Conservation (phyloP, 2,329 filamentous ascomycete genomes). For the Plectosphaerella sp. region DNA sequence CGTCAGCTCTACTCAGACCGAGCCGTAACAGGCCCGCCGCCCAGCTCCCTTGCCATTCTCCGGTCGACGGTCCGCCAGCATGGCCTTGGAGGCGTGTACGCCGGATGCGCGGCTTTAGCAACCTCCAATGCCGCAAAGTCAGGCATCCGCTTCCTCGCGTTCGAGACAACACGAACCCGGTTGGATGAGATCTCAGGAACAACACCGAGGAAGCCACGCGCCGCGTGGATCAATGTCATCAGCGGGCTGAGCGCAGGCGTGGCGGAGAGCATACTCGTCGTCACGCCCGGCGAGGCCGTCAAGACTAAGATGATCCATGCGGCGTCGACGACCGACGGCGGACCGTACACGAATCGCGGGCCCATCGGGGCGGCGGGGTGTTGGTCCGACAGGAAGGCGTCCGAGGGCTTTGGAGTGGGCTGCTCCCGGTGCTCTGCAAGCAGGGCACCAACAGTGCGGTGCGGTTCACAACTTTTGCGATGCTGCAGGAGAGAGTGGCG, state of each 20-base stretch:
- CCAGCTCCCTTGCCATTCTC: constrained; percentile 1
- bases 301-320: constrained; percentile 5
- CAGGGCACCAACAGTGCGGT: constrained; percentile 6
- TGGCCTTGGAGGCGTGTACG: background rate
- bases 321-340: background rate
- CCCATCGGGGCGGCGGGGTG: background rate
- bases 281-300: constrained; percentile 5
- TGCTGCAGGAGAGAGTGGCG: constrained; percentile 2
- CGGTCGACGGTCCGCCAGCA: background rate
- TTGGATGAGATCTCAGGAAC: background rate
- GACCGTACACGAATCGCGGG: background rate
- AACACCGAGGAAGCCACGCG: background rate
- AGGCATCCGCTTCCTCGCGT: constrained; percentile 2
- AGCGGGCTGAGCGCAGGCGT: constrained; percentile 4
- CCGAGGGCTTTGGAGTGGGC: constrained; percentile 3
- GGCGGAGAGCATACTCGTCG: constrained; percentile 1
- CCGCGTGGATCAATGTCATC: constrained; percentile 6
- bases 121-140: constrained; percentile 3
- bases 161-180: background rate
- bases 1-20: constrained; percentile 2
- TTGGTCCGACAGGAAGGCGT: constrained; percentile 1
- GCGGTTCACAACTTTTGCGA: constrained; percentile 4
- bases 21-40: background rate
- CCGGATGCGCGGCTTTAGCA: constrained; percentile 1
- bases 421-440: constrained; percentile 3